phyloP scores from a whole-genome alignment of 2,329 filamentous ascomycete genomes.

The Cyclaneusma minus region DNA sequence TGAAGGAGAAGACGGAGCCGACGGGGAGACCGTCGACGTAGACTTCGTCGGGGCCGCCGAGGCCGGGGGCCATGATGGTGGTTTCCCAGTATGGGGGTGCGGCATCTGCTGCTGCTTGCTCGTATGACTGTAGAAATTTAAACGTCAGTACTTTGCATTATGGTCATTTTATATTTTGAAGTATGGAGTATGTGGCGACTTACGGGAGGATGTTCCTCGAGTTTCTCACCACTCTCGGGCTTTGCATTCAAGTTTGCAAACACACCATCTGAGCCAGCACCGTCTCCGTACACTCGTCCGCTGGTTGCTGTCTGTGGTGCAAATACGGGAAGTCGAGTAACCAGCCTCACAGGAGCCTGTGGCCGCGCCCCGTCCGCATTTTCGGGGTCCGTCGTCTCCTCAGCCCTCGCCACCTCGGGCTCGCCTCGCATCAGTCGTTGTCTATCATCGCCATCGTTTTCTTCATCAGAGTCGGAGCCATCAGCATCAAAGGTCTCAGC shows the following conservation, averaged over 20 bases:
- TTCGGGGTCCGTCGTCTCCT: slow-evolving; percentile 16
- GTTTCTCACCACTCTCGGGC: slow-evolving; percentile 61
- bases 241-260: slow-evolving; percentile 92
- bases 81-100: slow-evolving; percentile 99
- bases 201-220: slow-evolving; percentile 89
- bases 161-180: not conserved
- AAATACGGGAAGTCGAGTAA: slow-evolving; percentile 15
- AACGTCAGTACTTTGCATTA: slow-evolving; percentile 3
- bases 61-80: slow-evolving; percentile 84
- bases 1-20: slow-evolving; percentile 70
- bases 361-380: slow-evolving; percentile 6
- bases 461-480: slow-evolving; percentile 55
- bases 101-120: slow-evolving; percentile 92
- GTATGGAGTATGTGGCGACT: slow-evolving; percentile 22
- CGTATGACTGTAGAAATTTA: slow-evolving; percentile 56
- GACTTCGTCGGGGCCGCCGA: slow-evolving; percentile 83
- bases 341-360: slow-evolving; percentile 9
- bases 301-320: slow-evolving; percentile 7
- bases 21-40: slow-evolving; percentile 94
- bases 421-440: slow-evolving; percentile 69
- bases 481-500: slow-evolving; percentile 85
- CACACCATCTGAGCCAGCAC: slow-evolving; percentile 78
- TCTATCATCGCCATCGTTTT: slow-evolving; percentile 64
- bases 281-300: slow-evolving; percentile 49
- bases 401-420: slow-evolving; percentile 14